phyloP scores from a whole-genome alignment of 2,329 filamentous ascomycete genomes.

The Chaetomium sp. region DNA sequence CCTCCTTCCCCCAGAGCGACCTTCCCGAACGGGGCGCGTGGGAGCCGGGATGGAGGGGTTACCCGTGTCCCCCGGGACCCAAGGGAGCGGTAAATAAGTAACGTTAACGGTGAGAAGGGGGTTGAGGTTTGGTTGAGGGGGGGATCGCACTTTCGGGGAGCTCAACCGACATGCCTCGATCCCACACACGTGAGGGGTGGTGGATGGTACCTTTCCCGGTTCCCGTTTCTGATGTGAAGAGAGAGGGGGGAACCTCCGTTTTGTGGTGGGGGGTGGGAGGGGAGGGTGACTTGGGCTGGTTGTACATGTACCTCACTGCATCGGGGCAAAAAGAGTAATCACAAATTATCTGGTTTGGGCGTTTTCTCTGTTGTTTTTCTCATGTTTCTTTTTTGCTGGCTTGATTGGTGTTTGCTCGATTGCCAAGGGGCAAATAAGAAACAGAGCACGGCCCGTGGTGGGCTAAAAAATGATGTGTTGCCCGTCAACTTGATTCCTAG shows the following conservation, averaged over 20 bases:
- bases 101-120: neutral
- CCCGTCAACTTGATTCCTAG: neutral
- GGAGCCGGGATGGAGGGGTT: too few species aligned
- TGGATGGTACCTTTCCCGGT: neutral
- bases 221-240: neutral
- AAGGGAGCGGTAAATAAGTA: too few species aligned
- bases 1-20: too few species aligned
- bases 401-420: slow-evolving; percentile 1
- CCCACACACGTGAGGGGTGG: neutral
- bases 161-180: neutral
- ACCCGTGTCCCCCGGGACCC: too few species aligned
- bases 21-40: too few species aligned
- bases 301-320: neutral
- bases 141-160: neutral
- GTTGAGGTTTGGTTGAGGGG: too few species aligned
- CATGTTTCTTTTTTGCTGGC: slow-evolving; percentile 16
- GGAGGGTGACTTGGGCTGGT: neutral
- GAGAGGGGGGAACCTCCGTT: neutral
- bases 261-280: slow-evolving; percentile 1
- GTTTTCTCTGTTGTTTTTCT: neutral
- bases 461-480: slow-evolving; percentile 6
- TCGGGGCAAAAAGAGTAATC: neutral
- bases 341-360: neutral
- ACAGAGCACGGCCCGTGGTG: neutral
- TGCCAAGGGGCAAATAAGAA: slow-evolving; percentile 12